A percentile compares a stretch with the other conserved stretches of the same genome.
Evolutionary conservation across 331 rosid genomes (phyloP).

Genomic region (Dryas integrifolia): DNA sequence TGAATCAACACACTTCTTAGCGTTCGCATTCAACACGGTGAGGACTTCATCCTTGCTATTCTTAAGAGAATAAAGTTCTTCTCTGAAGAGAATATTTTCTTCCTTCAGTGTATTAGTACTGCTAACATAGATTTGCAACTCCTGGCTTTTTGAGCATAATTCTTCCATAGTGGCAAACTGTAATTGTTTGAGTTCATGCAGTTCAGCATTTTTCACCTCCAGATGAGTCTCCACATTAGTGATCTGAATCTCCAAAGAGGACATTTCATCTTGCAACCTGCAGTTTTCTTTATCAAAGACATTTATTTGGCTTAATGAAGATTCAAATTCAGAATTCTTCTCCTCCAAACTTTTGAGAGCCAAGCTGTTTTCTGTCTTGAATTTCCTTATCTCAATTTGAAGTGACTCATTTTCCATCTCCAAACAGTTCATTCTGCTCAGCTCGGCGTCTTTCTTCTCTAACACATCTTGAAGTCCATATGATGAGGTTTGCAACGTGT

Average conservation of each 20-base stretch:
- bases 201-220: conserved; percentile 32
- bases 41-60: conserved; percentile 34
- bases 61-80: conserved; percentile 31
- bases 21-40: conserved; percentile 30
- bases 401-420: conserved; percentile 38
- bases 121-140: conserved; percentile 24
- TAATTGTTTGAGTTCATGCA: conserved; percentile 36
- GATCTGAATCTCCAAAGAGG: conserved; percentile 27
- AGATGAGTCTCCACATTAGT: conserved; percentile 34
- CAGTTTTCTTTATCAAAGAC: conserved; percentile 35
- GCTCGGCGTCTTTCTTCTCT: conserved; percentile 43
- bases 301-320: conserved; percentile 27
- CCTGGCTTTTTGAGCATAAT: conserved; percentile 34
- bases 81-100: conserved; percentile 42
- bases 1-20: conserved; percentile 29
- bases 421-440: conserved; percentile 40
- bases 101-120: conserved; percentile 28
- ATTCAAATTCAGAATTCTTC: conserved; percentile 28
- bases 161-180: conserved; percentile 34
- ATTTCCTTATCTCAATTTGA: conserved; percentile 28
- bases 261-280: conserved; percentile 34
- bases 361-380: conserved; percentile 30
- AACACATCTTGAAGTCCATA: conserved; percentile 40
- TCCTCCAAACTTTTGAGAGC: conserved; percentile 30
- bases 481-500: conserved; percentile 40